A percentile compares a stretch with the other conserved stretches of the same genome.
phyloP scores from a whole-genome alignment of 371 early-diverging fungal genomes.

The Rhizopus sp. region DNA sequence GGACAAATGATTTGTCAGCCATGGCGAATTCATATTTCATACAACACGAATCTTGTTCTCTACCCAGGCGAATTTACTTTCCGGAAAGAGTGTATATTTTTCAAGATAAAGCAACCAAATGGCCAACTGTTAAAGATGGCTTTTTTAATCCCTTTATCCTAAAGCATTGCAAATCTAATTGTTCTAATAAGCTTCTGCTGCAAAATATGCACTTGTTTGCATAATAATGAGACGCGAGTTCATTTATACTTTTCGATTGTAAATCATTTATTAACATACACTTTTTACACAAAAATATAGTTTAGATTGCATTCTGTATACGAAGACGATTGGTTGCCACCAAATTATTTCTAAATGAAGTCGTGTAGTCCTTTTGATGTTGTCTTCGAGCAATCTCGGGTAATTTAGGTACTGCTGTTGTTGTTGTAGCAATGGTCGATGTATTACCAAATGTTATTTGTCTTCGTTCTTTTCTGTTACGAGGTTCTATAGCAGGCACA shows the following conservation, averaged over 20 bases:
- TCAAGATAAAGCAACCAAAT: constrained; percentile 1
- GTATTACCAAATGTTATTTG: constrained; percentile 20
- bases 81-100: background rate
- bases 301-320: constrained; percentile 27
- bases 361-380: constrained; percentile 13
- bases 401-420: constrained; percentile 15
- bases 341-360: constrained; percentile 14
- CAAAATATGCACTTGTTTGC: no score
- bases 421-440: constrained; percentile 1
- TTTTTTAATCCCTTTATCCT: no score
- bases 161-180: no score
- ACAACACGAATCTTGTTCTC: no score
- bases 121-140: no score
- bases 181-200: no score
- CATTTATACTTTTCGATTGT: no score
- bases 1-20: no score
- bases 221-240: no score
- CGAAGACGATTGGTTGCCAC: constrained; percentile 22
- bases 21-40: no score
- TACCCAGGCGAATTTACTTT: no score
- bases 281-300: background rate
- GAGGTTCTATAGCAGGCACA: constrained; percentile 28
- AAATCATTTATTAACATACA: background rate
- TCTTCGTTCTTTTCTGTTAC: constrained; percentile 29
- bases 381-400: constrained; percentile 20